Conservation (phyloP, 306 rosid genomes). For the Prunus salicina region DNA sequence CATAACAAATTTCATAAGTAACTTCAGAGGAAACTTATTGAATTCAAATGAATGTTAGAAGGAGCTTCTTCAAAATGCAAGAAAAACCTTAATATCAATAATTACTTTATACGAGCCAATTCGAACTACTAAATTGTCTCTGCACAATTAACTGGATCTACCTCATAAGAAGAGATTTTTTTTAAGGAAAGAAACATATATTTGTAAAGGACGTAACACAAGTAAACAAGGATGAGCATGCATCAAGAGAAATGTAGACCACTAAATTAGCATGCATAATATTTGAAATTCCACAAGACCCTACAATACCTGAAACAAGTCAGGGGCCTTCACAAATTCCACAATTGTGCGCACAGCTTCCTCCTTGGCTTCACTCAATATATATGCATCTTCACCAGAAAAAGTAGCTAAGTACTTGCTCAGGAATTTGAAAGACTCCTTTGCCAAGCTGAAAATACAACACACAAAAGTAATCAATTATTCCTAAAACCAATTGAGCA, state of each 20-base stretch:
- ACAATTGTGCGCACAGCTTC: constrained; percentile 81
- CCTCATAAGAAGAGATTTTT: neutral
- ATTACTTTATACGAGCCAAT: neutral
- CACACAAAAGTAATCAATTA: constrained; percentile 10
- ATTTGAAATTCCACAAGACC: neutral
- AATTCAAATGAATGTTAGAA: neutral
- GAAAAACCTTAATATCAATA: neutral
- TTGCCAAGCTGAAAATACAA: constrained; percentile 53
- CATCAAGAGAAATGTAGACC: neutral
- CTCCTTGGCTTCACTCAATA: constrained; percentile 77
- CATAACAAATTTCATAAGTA: neutral
- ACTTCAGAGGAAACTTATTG: neutral
- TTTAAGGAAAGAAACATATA: neutral
- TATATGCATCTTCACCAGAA: constrained; percentile 64
- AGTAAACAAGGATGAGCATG: neutral
- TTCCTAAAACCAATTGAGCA: neutral
- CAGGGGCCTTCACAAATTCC: constrained; percentile 83
- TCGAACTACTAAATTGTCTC: neutral
- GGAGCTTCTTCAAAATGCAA: neutral
- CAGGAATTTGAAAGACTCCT: constrained; percentile 77
- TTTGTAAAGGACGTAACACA: neutral
- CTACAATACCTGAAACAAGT: constrained; percentile 70
- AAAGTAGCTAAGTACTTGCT: constrained; percentile 76
- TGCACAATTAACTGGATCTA: neutral
- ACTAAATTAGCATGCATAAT: neutral